phyloP scores from a whole-genome alignment of 2,329 filamentous ascomycete species.

The Clathrospora elynae region DNA sequence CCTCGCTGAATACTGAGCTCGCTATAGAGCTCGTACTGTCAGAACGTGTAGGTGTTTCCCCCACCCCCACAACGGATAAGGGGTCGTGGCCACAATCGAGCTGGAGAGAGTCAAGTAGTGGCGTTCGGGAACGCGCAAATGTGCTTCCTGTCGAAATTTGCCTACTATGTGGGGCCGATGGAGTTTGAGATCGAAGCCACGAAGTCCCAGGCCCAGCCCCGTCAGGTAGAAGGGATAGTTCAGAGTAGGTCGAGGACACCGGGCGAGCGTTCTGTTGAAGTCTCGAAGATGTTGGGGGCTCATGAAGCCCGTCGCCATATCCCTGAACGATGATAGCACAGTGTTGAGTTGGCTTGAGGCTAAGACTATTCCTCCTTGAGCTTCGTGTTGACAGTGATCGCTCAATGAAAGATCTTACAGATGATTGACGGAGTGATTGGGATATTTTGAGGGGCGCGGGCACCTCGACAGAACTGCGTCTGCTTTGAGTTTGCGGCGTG shows the following conservation, averaged over 20 bases:
- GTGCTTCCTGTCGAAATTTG: conserved; percentile 16
- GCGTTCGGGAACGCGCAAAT: conserved; percentile 27
- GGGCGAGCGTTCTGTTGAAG: conserved; percentile 4
- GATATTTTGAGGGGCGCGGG: conserved; percentile 36
- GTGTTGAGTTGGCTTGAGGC: conserved; percentile 27
- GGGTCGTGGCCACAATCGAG: conserved; percentile 21
- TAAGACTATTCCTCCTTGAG: conserved; percentile 38
- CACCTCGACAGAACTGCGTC: conserved; percentile 39
- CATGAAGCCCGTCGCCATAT: conserved; percentile 47
- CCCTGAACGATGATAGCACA: conserved; percentile 49
- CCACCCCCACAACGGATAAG: background rate
- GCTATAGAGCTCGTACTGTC: conserved; percentile 35
- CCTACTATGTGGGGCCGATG: conserved; percentile 18
- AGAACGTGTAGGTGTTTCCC: conserved; percentile 28
- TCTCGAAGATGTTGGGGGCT: conserved; percentile 17
- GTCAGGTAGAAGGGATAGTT: conserved; percentile 20
- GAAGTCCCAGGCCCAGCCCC: conserved; percentile 23
- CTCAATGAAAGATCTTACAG: conserved; percentile 42
- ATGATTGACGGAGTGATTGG: conserved; percentile 39
- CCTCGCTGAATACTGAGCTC: conserved; percentile 41
- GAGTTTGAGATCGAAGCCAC: conserved; percentile 25
- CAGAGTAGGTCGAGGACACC: conserved; percentile 10
- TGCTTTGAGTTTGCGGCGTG: conserved; percentile 26
- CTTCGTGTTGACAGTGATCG: conserved; percentile 37
- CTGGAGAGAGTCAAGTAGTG: conserved; percentile 28